phyloP scores from a whole-genome alignment of 176 grass and related monocot genomes.

The Lolium perenne region DNA sequence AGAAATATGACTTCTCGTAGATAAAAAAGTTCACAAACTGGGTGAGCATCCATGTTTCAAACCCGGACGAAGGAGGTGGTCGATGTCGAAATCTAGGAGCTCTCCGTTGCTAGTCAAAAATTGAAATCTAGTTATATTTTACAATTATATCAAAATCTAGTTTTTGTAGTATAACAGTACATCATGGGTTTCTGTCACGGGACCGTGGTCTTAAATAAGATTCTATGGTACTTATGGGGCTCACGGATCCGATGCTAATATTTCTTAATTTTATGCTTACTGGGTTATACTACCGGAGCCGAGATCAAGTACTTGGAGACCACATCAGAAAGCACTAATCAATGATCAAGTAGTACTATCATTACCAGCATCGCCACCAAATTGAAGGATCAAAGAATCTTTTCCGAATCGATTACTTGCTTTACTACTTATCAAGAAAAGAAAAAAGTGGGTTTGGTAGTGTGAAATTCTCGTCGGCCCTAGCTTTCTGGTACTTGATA shows the following conservation, averaged over 20 bases:
- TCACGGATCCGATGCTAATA: constrained; percentile 32
- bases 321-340: constrained; percentile 33
- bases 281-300: constrained; percentile 33
- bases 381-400: constrained; percentile 34
- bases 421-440: constrained; percentile 41
- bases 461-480: constrained; percentile 43
- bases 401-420: constrained; percentile 44
- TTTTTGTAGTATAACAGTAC: neutral
- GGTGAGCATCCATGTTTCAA: neutral
- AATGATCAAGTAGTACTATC: constrained; percentile 31
- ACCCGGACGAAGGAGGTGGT: neutral
- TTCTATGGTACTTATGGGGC: constrained; percentile 6
- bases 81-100: neutral
- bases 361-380: constrained; percentile 32
- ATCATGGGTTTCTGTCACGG: neutral
- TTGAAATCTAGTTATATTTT: too few relatives aligned
- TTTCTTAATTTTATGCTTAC: constrained; percentile 24
- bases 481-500: constrained; percentile 31
- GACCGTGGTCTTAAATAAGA: neutral
- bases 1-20: neutral
- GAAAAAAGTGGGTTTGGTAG: constrained; percentile 29
- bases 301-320: constrained; percentile 26
- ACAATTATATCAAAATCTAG: neutral
- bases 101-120: neutral
- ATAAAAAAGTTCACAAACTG: neutral